These are phyloP conservation scores for Boletus sp. DNA, from an alignment of 768 basidiomycete species.

Conservation along the genomic window DNA sequence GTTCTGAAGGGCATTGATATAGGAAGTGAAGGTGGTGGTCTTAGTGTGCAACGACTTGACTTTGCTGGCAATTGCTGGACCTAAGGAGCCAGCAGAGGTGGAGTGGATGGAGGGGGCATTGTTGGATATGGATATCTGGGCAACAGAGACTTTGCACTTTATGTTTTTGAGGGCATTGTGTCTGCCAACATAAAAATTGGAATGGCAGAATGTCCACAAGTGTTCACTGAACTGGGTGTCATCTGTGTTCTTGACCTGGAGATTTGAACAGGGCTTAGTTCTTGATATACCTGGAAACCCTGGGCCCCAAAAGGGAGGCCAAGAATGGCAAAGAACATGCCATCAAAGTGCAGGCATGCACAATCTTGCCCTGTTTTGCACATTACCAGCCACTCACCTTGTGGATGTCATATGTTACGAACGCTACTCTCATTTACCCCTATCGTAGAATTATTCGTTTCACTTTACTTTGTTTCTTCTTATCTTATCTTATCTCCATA, in stretches of 20 bases:
- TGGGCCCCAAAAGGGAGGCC: constrained; percentile 10
- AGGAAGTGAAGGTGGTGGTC: constrained; percentile 28
- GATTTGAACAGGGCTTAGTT: too few relatives aligned
- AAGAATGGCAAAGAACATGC: constrained; percentile 9
- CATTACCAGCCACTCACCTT: constrained; percentile 4
- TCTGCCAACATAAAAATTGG: constrained; percentile 49
- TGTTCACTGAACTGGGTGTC: constrained; percentile 69
- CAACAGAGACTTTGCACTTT: constrained; percentile 52
- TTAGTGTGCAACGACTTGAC: constrained; percentile 28
- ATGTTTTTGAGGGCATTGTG: constrained; percentile 60
- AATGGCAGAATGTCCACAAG: constrained; percentile 52
- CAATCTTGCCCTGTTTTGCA: constrained; percentile 17
- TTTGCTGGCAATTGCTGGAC: constrained; percentile 21
- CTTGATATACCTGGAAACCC: too few relatives aligned
- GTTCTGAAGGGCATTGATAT: constrained; percentile 28
- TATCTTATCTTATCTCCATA: too few relatives aligned
- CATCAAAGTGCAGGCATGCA: background rate
- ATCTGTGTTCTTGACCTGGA: constrained; percentile 88
- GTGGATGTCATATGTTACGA: too few relatives aligned
- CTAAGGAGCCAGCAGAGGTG: constrained; percentile 26
- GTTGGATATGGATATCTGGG: constrained; percentile 31
- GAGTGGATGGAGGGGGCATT: constrained; percentile 29
- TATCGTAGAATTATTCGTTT: too few relatives aligned
- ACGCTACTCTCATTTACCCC: too few relatives aligned
- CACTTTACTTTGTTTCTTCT: too few relatives aligned